A percentile compares a stretch with the other conserved stretches of the same genome.
Conservation (phyloP, 2,329 filamentous ascomycete genomes). For the Bisporella sp. region DNA sequence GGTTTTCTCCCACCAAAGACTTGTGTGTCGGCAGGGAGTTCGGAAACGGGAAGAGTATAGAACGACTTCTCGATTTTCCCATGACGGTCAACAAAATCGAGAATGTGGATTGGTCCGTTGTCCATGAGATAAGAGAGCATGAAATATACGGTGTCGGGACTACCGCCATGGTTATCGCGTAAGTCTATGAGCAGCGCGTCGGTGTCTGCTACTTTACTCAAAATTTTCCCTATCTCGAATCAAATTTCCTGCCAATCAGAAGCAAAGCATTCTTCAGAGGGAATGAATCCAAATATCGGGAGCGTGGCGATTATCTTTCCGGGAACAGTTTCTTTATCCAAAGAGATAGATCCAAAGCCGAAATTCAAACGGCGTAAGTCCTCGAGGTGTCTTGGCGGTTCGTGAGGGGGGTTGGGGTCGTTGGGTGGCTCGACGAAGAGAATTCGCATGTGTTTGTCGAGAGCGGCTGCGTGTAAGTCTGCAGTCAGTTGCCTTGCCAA, state of each 20-base stretch:
- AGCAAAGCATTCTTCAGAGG: neutral
- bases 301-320: slow-evolving; percentile 2
- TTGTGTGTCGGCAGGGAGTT: slow-evolving; percentile 1
- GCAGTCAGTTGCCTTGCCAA: no score
- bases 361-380: no score
- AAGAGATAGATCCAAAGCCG: no score
- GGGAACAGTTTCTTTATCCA: neutral
- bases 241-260: slow-evolving; percentile 1
- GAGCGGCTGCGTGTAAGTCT: no score
- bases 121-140: slow-evolving; percentile 3
- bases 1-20: slow-evolving; percentile 3
- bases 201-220: slow-evolving; percentile 4
- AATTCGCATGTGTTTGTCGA: no score
- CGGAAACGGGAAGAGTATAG: neutral
- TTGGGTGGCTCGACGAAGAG: no score
- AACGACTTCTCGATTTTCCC: neutral
- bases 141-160: slow-evolving; percentile 3
- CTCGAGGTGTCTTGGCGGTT: no score
- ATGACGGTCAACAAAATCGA: neutral
- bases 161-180: slow-evolving; percentile 1
- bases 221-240: neutral
- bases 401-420: no score
- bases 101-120: neutral
- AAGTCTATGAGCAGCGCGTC: slow-evolving; percentile 5
- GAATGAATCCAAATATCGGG: slow-evolving; percentile 1